These are phyloP conservation scores for Penicillium sclerotiorum DNA, from an alignment of 2,329 filamentous ascomycete species.

Conservation along the genomic window DNA sequence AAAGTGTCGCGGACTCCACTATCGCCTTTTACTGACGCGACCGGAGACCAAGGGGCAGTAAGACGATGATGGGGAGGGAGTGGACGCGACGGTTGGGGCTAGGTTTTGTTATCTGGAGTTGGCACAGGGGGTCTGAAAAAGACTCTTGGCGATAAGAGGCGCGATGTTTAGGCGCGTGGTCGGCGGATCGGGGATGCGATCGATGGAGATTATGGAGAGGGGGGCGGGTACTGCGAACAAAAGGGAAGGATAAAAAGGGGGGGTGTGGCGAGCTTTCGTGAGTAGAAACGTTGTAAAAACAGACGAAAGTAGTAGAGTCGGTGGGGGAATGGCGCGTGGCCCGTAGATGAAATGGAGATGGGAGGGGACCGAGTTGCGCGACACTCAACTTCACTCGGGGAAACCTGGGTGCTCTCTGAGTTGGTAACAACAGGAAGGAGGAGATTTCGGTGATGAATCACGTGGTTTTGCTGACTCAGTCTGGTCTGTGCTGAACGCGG, in stretches of 20 bases:
- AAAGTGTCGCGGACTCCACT: slow-evolving; percentile 25
- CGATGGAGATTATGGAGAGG: slow-evolving; percentile 24
- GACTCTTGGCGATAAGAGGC: slow-evolving; percentile 38
- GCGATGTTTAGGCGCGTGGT: slow-evolving; percentile 34
- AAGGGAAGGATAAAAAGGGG: slow-evolving; percentile 21
- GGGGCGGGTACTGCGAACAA: slow-evolving; percentile 22
- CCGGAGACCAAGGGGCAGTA: slow-evolving; percentile 17
- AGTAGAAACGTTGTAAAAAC: slow-evolving; percentile 24
- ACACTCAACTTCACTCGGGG: slow-evolving; percentile 33
- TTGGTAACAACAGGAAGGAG: slow-evolving; percentile 36
- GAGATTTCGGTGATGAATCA: slow-evolving; percentile 37
- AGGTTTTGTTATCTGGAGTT: slow-evolving; percentile 28
- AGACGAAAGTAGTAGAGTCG: slow-evolving; percentile 23
- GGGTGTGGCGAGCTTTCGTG: slow-evolving; percentile 10
- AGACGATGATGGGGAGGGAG: slow-evolving; percentile 25
- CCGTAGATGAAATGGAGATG: slow-evolving; percentile 41
- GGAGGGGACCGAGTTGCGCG: slow-evolving; percentile 43
- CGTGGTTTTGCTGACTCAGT: slow-evolving; percentile 30
- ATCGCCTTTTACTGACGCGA: slow-evolving; percentile 24
- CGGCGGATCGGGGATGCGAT: slow-evolving; percentile 30
- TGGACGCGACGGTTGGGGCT: slow-evolving; percentile 24
- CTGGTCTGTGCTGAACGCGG: slow-evolving; percentile 11
- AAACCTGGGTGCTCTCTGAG: slow-evolving; percentile 40
- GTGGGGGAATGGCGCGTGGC: slow-evolving; percentile 34
- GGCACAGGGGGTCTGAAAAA: slow-evolving; percentile 24